These are phyloP conservation scores for Bruguiera parviflora DNA, from an alignment of 345 rosid genomes.

Conservation along the genomic window DNA sequence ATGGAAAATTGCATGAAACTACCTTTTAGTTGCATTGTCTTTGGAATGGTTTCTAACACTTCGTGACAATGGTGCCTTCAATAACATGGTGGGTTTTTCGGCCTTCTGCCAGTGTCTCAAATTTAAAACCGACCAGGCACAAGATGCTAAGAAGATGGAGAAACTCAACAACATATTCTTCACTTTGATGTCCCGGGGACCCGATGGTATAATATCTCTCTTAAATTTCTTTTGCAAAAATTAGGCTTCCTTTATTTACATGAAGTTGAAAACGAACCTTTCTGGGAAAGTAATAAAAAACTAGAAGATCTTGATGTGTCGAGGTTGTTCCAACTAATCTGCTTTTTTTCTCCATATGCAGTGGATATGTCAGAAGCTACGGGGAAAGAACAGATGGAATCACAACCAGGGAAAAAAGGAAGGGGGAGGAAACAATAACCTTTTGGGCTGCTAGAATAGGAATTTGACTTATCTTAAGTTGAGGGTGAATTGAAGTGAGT, in stretches of 20 bases:
- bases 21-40: neutral
- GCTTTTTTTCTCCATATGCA: constrained; percentile 28
- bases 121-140: constrained; percentile 98
- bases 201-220: constrained; percentile 58
- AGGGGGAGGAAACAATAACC: constrained; percentile 84
- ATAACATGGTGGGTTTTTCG: neutral
- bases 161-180: constrained; percentile 90
- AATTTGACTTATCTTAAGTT: neutral
- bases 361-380: constrained; percentile 69
- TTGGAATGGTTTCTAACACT: neutral
- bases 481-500: constrained; percentile 12
- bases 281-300: neutral
- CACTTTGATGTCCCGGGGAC: constrained; percentile 92
- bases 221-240: constrained; percentile 1
- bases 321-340: constrained; percentile 9
- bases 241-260: neutral
- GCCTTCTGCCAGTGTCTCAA: constrained; percentile 70
- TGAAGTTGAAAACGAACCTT: neutral
- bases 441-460: constrained; percentile 7
- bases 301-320: constrained; percentile 6
- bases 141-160: constrained; percentile 99
- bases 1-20: neutral
- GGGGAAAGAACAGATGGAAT: constrained; percentile 74
- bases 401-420: constrained; percentile 75
- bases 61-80: neutral